Evolutionary conservation across 345 rosid genomes (phyloP), one percentile per base, ranked within the genome.

Genomic region (Geranium rotundifolium): DNA sequence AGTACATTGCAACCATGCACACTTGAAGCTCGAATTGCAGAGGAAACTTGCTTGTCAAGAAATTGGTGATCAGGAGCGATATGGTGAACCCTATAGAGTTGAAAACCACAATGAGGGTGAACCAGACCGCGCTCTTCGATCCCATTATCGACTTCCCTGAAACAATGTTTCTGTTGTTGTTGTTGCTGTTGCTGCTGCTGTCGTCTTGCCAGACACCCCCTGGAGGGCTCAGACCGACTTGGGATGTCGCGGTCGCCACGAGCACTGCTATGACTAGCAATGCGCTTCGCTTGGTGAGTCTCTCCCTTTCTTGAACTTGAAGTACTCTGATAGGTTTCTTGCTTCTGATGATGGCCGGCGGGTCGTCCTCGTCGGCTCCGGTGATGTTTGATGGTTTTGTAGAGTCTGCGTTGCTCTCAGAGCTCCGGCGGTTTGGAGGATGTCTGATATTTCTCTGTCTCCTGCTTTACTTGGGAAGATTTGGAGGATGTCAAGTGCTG

Each of bases 381-480:
- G 64, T 17, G 76, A 17, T 58, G 52, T 57, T 7, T 75, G 65
- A 23, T 17, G 57, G 65, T 2, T 3, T 5, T 20, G 2, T 31
- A 17, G 62, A 16, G 60, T n/a, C 7, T 80, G 77, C 64, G 54
- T 64, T 5, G 70, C 73, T 60, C 65, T 72, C 49, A 58, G 54
- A 54, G 78, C 86, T 63, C 86, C 86, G 16, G 80, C 73, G 10
- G 30, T 20, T 4, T 15, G 67, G 63, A 79, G 81, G 63, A 67
- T 74, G 58, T 79, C 85, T 0, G 63, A 60, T 2, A 82, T 77
- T 23, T 23, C 85, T 66, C 80, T 67, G 23, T 85, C 84, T 0
- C 86, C 84, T 17, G 82, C 84, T 79, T 83, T 80, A 17, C 86
- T 85, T 14, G 79, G 83, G 70, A 81, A 77, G 16, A 81, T 81